These are phyloP conservation scores for Turnera subulata DNA, from an alignment of 345 rosid species.

Conservation along the genomic window DNA sequence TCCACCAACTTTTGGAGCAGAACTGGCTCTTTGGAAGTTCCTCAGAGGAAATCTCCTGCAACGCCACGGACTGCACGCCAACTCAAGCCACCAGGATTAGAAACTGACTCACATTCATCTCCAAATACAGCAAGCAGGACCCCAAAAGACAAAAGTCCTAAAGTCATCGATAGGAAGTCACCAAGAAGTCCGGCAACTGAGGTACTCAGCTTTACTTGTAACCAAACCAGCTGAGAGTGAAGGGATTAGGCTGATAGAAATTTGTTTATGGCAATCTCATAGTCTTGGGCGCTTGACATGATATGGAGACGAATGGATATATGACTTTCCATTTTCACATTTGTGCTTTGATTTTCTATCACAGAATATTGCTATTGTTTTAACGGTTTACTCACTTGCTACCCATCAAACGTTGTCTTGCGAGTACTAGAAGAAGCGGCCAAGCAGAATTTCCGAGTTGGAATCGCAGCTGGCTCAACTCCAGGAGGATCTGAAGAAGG, in stretches of 20 bases:
- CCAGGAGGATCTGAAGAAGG: constrained; percentile 76
- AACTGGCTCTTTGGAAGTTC: constrained; percentile 51
- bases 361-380: background rate
- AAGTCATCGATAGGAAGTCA: constrained; percentile 66
- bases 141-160: constrained; percentile 70
- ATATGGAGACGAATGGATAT: background rate
- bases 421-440: constrained; percentile 56
- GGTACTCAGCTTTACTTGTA: constrained; percentile 39
- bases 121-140: constrained; percentile 47
- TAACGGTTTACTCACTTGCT: constrained; percentile 4
- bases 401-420: constrained; percentile 11
- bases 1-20: constrained; percentile 30
- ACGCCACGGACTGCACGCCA: constrained; percentile 63
- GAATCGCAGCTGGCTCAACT: constrained; percentile 69
- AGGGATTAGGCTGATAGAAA: background rate
- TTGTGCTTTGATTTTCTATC: background rate
- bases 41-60: constrained; percentile 67
- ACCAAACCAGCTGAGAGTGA: background rate
- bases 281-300: background rate
- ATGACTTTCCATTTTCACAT: constrained; percentile 1
- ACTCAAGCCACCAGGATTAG: constrained; percentile 48
- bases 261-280: background rate
- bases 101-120: constrained; percentile 48
- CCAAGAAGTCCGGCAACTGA: constrained; percentile 60
- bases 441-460: constrained; percentile 48